These are phyloP conservation scores for Primulina eburnea DNA, from an alignment of 257 asterid genomes.

Conservation along the genomic window DNA sequence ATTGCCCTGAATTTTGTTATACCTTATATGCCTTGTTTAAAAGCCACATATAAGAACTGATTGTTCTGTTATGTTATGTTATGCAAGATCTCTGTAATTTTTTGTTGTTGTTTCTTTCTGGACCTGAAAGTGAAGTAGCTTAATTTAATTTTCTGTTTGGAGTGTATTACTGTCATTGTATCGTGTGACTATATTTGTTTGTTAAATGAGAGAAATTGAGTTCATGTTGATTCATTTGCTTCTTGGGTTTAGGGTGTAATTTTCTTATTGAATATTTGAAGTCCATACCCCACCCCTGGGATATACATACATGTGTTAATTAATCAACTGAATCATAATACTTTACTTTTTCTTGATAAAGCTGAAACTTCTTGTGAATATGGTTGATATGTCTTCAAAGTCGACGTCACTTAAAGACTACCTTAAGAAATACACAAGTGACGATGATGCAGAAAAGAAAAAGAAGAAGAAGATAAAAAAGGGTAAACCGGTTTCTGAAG, in stretches of 20 bases:
- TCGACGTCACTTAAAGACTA: constrained; percentile 71
- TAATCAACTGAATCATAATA: neutral
- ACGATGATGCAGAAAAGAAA: constrained; percentile 50
- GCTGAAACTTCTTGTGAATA: constrained; percentile 16
- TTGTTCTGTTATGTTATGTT: neutral
- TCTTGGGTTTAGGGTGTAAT: too few species aligned
- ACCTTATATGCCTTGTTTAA: neutral
- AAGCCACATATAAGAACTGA: neutral
- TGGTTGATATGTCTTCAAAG: constrained; percentile 47
- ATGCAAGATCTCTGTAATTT: neutral
- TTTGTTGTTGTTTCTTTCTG: neutral
- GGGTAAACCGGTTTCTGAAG: constrained; percentile 38
- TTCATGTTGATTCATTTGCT: neutral
- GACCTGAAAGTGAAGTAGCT: neutral
- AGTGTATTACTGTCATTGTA: neutral
- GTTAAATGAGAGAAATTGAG: neutral
- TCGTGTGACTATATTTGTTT: neutral
- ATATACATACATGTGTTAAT: too few species aligned
- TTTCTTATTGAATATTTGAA: neutral
- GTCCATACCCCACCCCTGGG: neutral
- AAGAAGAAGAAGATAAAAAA: constrained; percentile 49
- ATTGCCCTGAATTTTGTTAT: neutral
- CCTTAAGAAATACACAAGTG: constrained; percentile 61
- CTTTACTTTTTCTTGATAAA: neutral
- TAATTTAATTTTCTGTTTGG: neutral